Evolutionary conservation across 331 rosid genomes (phyloP).

Genomic region (Prunus yedoensis): DNA sequence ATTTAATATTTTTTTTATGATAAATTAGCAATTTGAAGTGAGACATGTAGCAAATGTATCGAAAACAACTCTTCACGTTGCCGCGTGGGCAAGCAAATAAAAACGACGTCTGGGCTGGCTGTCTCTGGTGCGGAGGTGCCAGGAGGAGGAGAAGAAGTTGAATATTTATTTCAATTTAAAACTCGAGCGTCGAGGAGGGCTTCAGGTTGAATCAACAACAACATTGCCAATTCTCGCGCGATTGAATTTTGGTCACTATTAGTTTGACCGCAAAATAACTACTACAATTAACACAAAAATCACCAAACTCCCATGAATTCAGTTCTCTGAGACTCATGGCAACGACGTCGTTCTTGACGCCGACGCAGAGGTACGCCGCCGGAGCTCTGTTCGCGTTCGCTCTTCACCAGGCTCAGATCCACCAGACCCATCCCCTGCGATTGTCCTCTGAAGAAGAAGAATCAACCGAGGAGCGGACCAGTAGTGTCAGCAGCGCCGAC

Average conservation of each 20-base stretch:
- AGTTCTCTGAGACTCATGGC: conserved; percentile 17
- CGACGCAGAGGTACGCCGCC: conserved; percentile 80
- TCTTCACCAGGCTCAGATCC: conserved; percentile 69
- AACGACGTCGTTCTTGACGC: conserved; percentile 51
- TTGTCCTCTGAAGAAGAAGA: conserved; percentile 23
- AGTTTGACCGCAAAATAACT: neutral
- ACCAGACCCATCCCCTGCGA: conserved; percentile 55
- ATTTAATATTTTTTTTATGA: too few relatives aligned
- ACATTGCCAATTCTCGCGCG: neutral
- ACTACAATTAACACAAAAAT: neutral
- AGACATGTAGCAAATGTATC: neutral
- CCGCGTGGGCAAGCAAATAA: neutral
- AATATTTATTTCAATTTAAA: neutral
- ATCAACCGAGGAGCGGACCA: conserved; percentile 36
- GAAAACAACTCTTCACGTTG: neutral
- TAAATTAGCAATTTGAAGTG: neutral
- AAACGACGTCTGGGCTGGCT: neutral
- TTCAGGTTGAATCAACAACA: neutral
- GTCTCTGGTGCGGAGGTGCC: neutral
- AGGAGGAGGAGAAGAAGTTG: neutral
- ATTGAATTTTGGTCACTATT: neutral
- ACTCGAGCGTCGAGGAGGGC: neutral
- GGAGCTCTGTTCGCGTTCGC: conserved; percentile 76
- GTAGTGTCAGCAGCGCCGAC: conserved; percentile 53
- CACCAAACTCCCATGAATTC: neutral